phyloP scores from a whole-genome alignment of 129 eudicot genomes.

The Helichrysum umbraculigerum region DNA sequence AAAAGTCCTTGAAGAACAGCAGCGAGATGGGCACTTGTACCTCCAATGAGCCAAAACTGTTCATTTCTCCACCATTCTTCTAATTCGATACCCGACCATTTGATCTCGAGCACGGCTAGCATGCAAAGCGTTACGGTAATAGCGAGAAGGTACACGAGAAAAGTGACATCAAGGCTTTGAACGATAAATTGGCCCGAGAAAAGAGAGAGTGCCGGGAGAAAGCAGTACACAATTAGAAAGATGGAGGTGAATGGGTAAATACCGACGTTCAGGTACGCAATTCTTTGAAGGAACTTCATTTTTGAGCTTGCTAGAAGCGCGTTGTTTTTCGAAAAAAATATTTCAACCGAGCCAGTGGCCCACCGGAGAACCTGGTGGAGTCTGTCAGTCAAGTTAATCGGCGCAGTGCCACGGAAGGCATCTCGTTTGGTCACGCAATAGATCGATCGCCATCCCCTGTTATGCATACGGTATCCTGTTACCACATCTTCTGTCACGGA shows the following conservation, averaged over 20 bases:
- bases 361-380: conserved; percentile 72
- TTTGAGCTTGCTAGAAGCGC: conserved; percentile 58
- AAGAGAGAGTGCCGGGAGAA: conserved; percentile 61
- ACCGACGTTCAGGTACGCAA: conserved; percentile 65
- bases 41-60: conserved; percentile 70
- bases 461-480: conserved; percentile 69
- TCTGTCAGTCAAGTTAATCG: conserved; percentile 56
- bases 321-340: conserved; percentile 62
- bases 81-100: conserved; percentile 57
- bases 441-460: conserved; percentile 64
- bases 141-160: conserved; percentile 51
- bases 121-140: conserved; percentile 53
- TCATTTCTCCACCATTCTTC: conserved; percentile 82
- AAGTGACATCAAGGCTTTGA: conserved; percentile 54
- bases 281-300: conserved; percentile 57
- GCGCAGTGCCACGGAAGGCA: conserved; percentile 71
- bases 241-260: conserved; percentile 70
- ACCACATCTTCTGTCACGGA: conserved; percentile 71
- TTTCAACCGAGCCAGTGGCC: conserved; percentile 76
- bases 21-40: conserved; percentile 72
- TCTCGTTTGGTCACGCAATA: conserved; percentile 69
- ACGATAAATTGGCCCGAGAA: conserved; percentile 67
- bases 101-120: conserved; percentile 58
- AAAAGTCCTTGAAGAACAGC: conserved; percentile 69
- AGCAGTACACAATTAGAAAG: conserved; percentile 61